Evolutionary conservation across 768 basidiomycete genomes (phyloP).

Genomic region (Tulasnella sp.): DNA sequence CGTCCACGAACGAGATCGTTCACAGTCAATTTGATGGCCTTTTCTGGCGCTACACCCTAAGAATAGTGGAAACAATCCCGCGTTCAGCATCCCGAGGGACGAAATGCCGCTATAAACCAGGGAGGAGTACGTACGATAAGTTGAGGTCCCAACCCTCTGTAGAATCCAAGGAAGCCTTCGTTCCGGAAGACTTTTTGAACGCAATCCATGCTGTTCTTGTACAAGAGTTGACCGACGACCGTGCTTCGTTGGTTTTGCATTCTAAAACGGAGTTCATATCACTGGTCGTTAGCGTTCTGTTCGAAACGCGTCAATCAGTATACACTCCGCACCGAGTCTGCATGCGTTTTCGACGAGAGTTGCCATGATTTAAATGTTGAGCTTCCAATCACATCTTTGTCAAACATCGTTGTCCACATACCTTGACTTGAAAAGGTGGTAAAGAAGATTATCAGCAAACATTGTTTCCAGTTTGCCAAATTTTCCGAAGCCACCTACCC

Average conservation of each 20-base stretch:
- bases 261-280: conserved; percentile 34
- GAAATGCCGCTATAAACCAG: neutral
- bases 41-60: conserved; percentile 91
- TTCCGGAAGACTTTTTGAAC: conserved; percentile 88
- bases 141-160: conserved; percentile 92
- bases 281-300: too few relatives aligned
- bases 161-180: conserved; percentile 92
- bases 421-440: conserved; percentile 52
- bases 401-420: conserved; percentile 31
- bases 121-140: conserved; percentile 53
- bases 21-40: conserved; percentile 96
- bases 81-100: neutral
- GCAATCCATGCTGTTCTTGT: conserved; percentile 95
- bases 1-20: conserved; percentile 82
- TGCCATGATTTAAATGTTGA: neutral
- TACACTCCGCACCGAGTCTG: conserved; percentile 1
- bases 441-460: neutral
- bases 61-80: neutral
- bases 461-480: neutral
- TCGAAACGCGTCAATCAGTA: too few relatives aligned
- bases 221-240: conserved; percentile 92
- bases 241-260: conserved; percentile 98
- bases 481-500: conserved; percentile 49
- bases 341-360: neutral
- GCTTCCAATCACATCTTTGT: neutral